phyloP scores from a whole-genome alignment of 2,329 filamentous ascomycete genomes.

The Alternaria metachromatica region DNA sequence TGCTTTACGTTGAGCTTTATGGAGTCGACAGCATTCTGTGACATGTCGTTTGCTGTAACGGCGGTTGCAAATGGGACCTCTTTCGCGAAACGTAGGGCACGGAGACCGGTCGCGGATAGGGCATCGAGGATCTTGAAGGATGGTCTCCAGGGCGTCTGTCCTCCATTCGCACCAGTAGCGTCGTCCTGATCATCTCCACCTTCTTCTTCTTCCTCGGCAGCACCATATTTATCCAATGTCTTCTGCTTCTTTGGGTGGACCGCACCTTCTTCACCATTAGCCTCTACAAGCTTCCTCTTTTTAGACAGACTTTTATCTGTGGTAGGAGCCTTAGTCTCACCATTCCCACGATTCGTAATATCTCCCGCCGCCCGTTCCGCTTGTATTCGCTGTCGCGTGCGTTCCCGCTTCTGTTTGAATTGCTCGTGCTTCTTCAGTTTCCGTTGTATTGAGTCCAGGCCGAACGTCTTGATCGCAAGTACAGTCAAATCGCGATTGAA shows the following conservation, averaged over 20 bases:
- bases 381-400: conserved; percentile 29
- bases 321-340: not conserved
- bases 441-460: conserved; percentile 67
- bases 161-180: conserved; percentile 8
- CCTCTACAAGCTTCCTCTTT: conserved; percentile 36
- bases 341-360: not conserved
- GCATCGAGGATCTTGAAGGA: conserved; percentile 80
- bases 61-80: conserved; percentile 85
- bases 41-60: conserved; percentile 89
- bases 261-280: conserved; percentile 16
- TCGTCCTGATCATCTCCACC: conserved; percentile 3
- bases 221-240: conserved; percentile 20
- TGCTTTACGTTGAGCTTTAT: conserved; percentile 86
- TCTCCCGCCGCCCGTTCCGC: conserved; percentile 14
- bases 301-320: conserved; percentile 18
- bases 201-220: conserved; percentile 10
- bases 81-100: conserved; percentile 87
- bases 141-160: conserved; percentile 27
- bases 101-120: conserved; percentile 88
- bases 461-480: conserved; percentile 87
- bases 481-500: conserved; percentile 97
- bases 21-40: conserved; percentile 74
- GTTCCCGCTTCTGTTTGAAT: conserved; percentile 40
- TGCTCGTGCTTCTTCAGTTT: conserved; percentile 55
- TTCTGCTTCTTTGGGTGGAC: conserved; percentile 36